Conservation (phyloP, 2,329 filamentous ascomycete species). For the Neofusicoccum parvum region DNA sequence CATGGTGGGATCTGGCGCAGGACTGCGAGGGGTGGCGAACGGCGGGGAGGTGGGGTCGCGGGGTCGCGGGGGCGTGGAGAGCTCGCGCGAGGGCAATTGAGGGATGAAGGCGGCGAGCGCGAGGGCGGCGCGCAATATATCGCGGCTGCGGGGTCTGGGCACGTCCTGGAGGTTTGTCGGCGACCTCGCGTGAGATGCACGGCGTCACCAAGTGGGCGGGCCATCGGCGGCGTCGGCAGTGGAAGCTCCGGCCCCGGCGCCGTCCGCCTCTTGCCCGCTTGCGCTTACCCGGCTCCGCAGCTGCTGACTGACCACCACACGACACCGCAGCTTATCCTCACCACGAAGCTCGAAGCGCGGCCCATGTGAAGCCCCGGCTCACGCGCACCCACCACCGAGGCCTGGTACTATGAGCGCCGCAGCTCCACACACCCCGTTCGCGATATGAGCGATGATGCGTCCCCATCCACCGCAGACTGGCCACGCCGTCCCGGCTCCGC, state of each 20-base stretch:
- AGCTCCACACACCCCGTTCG: slow-evolving; percentile 20
- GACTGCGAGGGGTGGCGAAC: not conserved
- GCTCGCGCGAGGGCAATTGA: not conserved
- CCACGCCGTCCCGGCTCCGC: slow-evolving; percentile 7
- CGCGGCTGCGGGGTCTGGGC: not conserved
- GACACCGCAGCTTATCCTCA: not conserved
- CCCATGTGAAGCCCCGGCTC: slow-evolving; percentile 9
- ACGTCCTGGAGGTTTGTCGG: not conserved
- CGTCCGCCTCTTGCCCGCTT: no score
- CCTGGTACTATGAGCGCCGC: slow-evolving; percentile 16
- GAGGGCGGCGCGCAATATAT: not conserved
- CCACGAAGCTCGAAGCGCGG: not conserved
- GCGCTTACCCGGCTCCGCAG: not conserved
- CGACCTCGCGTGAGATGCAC: slow-evolving; percentile 18
- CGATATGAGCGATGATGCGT: slow-evolving; percentile 44
- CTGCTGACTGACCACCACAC: not conserved
- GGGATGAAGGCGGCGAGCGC: not conserved
- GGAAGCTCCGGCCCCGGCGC: not conserved
- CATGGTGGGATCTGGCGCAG: slow-evolving; percentile 6
- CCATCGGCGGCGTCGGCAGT: slow-evolving; percentile 13
- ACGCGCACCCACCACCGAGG: not conserved
- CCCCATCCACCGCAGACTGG: slow-evolving; percentile 32
- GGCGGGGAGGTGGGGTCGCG: no score
- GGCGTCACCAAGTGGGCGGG: slow-evolving; percentile 15
- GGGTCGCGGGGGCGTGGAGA: not conserved